phyloP scores from a whole-genome alignment of 2,329 filamentous ascomycete genomes.

The Hymenotorrendiella dingleyae region DNA sequence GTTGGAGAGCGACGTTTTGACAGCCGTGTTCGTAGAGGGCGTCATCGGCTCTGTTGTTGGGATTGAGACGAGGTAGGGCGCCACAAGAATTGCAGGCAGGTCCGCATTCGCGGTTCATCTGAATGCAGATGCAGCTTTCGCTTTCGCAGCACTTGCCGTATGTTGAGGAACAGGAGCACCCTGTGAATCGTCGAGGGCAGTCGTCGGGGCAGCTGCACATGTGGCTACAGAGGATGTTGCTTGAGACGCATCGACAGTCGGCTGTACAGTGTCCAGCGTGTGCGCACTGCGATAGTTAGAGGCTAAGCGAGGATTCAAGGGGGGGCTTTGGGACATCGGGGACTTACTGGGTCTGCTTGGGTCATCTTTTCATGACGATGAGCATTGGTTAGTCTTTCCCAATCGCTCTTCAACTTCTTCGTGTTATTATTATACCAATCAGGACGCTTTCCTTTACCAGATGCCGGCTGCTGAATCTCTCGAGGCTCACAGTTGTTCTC shows the following conservation, averaged over 20 bases:
- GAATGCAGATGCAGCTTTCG: conserved; percentile 64
- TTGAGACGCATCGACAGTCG: conserved; percentile 56
- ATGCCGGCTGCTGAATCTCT: background rate
- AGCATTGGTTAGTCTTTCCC: conserved; percentile 20
- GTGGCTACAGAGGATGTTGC: conserved; percentile 64
- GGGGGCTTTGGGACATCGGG: conserved; percentile 57
- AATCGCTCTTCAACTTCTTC: conserved; percentile 20
- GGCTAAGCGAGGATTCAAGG: conserved; percentile 39
- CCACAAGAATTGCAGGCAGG: conserved; percentile 69
- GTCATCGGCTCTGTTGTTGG: conserved; percentile 56
- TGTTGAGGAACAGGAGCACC: conserved; percentile 53
- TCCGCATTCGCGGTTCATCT: conserved; percentile 74
- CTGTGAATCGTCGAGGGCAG: conserved; percentile 60
- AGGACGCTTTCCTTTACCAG: conserved; percentile 7
- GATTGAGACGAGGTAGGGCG: conserved; percentile 61
- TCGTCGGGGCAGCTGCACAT: conserved; percentile 60
- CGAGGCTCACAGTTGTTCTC: conserved; percentile 3
- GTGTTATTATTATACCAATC: conserved; percentile 28
- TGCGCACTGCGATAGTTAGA: conserved; percentile 46
- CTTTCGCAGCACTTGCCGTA: conserved; percentile 53
- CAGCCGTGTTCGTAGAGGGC: conserved; percentile 54
- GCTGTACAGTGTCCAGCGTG: conserved; percentile 62
- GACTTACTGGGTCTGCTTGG: conserved; percentile 39
- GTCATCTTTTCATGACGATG: conserved; percentile 30
- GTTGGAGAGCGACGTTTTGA: conserved; percentile 67